Base-by-base conservation (phyloP, 257 asterid species). In the Capsicum rhomboideum region DNA sequence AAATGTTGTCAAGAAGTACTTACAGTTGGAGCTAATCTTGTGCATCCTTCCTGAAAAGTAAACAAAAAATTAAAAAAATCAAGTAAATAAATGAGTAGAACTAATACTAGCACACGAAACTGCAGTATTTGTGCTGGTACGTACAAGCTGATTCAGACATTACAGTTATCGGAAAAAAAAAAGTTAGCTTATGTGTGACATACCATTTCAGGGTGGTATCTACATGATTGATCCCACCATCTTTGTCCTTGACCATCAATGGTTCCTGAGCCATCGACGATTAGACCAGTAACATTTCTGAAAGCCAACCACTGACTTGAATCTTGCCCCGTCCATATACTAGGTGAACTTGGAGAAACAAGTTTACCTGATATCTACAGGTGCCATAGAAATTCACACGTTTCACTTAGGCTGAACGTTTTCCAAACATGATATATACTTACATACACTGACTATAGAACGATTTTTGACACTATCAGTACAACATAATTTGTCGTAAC, bases 211-310 rank as follows among this genome's bases (percentile, higher is more conserved):
- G 91, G 93, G 75, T 90, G 94, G 75, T 87, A 83, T 90, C 80
- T 85, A 69, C 98, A 94, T 1, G 98, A 92, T 79, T 92, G 98
- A 74, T 91, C 93, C 98, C 98, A 94, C 98, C 98, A 94, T 8
- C 78, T 85, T 69, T 86, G 59, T 53, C 97, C 97, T 13, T 79
- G 86, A 2, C 97, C 98, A 59, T 92, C 91, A 59, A 92, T 78
- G n/a, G 83, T 58, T 77, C 96, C 98, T 12, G 78, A 84, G 4
- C 97, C 98, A 86, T 86, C 89, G 2, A 94, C 82, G 1, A 17
- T 59, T 8, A 94, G 91, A 56, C 98, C 94, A 4, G 26, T 85
- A 50, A 94, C 74, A 21, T 83, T 49, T 58, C 31, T 53, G 74
- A 94, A 94, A 14, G 78, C 89, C 21, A 94, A 79, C 98, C 98